Conservation (phyloP, 78 protist species). For the slime mould (Dictyostelium discoideum) region DNA sequence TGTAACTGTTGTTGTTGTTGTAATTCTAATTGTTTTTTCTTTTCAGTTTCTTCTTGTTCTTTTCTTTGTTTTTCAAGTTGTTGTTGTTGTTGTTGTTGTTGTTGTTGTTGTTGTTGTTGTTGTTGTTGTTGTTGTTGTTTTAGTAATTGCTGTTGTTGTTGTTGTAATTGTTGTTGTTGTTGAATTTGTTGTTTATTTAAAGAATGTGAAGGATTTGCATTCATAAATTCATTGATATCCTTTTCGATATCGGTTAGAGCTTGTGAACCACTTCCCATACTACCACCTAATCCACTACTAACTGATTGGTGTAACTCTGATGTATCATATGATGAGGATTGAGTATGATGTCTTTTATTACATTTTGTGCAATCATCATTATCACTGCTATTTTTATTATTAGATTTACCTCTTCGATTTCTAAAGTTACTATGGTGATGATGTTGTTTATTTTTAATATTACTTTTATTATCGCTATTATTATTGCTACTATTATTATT, state of each 20-base stretch:
- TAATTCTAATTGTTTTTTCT: background rate
- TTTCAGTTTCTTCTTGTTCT: background rate
- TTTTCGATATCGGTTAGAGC: background rate
- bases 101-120: background rate
- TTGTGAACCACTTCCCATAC: slow-evolving; percentile 11
- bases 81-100: background rate
- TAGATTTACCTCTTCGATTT: background rate
- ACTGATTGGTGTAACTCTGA: slow-evolving; percentile 31
- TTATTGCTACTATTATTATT: no score
- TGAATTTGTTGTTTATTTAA: background rate
- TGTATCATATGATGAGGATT: background rate
- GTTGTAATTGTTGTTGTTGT: background rate
- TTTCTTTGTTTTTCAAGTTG: background rate
- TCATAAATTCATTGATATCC: slow-evolving; percentile 26
- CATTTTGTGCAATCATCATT: background rate
- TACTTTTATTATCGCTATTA: background rate
- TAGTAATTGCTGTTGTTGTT: no score
- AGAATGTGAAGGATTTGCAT: slow-evolving; percentile 3
- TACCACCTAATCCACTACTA: slow-evolving; percentile 54
- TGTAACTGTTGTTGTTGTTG: slow-evolving; percentile 12
- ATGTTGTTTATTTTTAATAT: background rate
- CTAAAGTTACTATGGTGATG: background rate
- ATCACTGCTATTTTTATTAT: background rate
- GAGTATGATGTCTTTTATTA: background rate
- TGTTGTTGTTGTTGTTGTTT: background rate